Evolutionary conservation across 2,329 filamentous ascomycete genomes (phyloP).

Genomic region (Pyrenophora tritici-repentis): DNA sequence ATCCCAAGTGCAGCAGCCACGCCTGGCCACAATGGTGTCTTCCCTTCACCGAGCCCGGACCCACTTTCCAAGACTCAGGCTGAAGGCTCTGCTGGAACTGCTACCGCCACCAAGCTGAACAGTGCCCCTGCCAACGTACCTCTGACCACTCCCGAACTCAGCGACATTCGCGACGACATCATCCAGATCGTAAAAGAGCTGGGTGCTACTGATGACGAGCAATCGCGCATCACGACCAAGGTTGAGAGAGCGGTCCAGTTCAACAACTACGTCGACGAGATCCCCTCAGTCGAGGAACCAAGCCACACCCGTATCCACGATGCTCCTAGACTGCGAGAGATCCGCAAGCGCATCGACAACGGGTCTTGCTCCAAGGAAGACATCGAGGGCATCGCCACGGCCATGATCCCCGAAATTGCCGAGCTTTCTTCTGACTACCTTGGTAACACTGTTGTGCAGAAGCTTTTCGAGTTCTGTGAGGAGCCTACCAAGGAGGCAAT

Average conservation of each 20-base stretch:
- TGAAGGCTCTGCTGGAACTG: slow-evolving; percentile 43
- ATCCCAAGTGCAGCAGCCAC: slow-evolving; percentile 87
- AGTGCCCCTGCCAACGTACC: slow-evolving; percentile 55
- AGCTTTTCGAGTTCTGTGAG: slow-evolving; percentile 95
- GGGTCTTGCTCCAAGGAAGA: slow-evolving; percentile 82
- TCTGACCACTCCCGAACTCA: slow-evolving; percentile 72
- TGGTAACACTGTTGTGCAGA: slow-evolving; percentile 99
- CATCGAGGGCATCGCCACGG: slow-evolving; percentile 87
- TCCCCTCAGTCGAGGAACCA: slow-evolving; percentile 86
- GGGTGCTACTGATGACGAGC: slow-evolving; percentile 80
- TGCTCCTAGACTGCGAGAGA: slow-evolving; percentile 91
- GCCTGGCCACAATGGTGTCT: slow-evolving; percentile 84
- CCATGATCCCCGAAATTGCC: slow-evolving; percentile 95
- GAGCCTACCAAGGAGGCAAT: slow-evolving; percentile 89
- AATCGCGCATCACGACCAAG: slow-evolving; percentile 70
- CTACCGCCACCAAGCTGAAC: slow-evolving; percentile 38
- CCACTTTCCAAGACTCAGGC: slow-evolving; percentile 66
- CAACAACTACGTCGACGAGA: slow-evolving; percentile 75
- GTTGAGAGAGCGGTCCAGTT: slow-evolving; percentile 79
- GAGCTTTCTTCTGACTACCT: slow-evolving; percentile 95
- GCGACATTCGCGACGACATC: slow-evolving; percentile 82
- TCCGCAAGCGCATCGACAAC: slow-evolving; percentile 97
- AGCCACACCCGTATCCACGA: slow-evolving; percentile 89
- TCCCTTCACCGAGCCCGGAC: slow-evolving; percentile 89
- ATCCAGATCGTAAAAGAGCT: slow-evolving; percentile 85